These are phyloP conservation scores for Thermothelomyces thermophilus DNA, from an alignment of 2,329 filamentous ascomycete species.

Conservation along the genomic window DNA sequence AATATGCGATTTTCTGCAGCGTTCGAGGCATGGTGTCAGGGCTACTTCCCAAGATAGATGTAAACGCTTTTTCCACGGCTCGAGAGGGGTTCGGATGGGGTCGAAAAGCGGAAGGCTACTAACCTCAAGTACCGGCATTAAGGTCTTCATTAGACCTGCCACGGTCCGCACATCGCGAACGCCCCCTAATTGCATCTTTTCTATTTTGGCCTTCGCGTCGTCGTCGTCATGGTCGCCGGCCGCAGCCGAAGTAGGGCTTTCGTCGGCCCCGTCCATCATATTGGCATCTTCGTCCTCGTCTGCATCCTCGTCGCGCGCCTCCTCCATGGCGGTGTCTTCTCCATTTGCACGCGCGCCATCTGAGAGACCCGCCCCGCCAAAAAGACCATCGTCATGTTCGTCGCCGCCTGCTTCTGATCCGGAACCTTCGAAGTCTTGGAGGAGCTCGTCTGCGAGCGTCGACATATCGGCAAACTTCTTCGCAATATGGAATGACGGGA, in stretches of 20 bases:
- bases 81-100: constrained; percentile 21
- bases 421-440: constrained; percentile 85
- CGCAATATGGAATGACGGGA: too few relatives aligned
- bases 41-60: constrained; percentile 55
- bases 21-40: constrained; percentile 56
- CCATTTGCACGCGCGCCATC: constrained; percentile 35
- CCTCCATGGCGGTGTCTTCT: constrained; percentile 51
- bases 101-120: constrained; percentile 34
- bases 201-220: constrained; percentile 68
- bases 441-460: constrained; percentile 83
- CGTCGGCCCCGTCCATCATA: constrained; percentile 43
- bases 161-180: constrained; percentile 76
- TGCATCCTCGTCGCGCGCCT: constrained; percentile 50
- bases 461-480: constrained; percentile 57
- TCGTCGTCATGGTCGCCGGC: constrained; percentile 59
- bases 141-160: constrained; percentile 70
- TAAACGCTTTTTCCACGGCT: constrained; percentile 49
- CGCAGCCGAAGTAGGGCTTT: constrained; percentile 40
- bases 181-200: constrained; percentile 70
- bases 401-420: constrained; percentile 67
- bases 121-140: constrained; percentile 78
- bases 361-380: constrained; percentile 34
- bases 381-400: constrained; percentile 42
- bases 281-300: constrained; percentile 59
- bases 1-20: constrained; percentile 72